Evolutionary conservation across 2,329 filamentous ascomycete species (phyloP).

Genomic region (Xylariales sp.): DNA sequence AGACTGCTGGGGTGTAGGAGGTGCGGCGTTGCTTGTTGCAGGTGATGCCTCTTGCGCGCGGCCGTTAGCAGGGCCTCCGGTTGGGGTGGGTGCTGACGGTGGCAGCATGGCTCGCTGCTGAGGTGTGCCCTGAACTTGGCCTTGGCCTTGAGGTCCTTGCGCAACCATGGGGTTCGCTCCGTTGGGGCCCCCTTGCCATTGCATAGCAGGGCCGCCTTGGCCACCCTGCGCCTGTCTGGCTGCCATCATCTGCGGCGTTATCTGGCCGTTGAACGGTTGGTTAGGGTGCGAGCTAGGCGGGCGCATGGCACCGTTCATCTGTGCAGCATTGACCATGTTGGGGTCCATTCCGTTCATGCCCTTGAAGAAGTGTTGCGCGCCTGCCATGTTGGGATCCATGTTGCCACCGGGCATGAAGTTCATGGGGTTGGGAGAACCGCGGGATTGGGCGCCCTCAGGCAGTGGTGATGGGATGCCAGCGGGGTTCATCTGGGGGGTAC

Average conservation of each 20-base stretch:
- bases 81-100: slow-evolving; percentile 53
- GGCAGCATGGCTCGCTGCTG: slow-evolving; percentile 68
- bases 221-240: slow-evolving; percentile 28
- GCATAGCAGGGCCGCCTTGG: slow-evolving; percentile 39
- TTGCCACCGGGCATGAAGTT: slow-evolving; percentile 59
- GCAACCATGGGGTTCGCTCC: slow-evolving; percentile 36
- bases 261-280: slow-evolving; percentile 46
- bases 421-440: slow-evolving; percentile 61
- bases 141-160: slow-evolving; percentile 42
- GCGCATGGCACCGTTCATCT: slow-evolving; percentile 61
- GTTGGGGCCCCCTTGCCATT: slow-evolving; percentile 38
- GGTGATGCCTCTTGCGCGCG: slow-evolving; percentile 57
- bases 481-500: slow-evolving; percentile 68
- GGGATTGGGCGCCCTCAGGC: slow-evolving; percentile 63
- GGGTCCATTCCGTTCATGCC: slow-evolving; percentile 46
- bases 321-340: slow-evolving; percentile 48
- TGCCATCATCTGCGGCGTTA: slow-evolving; percentile 58
- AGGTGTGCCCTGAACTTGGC: slow-evolving; percentile 62
- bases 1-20: slow-evolving; percentile 70
- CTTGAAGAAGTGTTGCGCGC: slow-evolving; percentile 52
- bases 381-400: slow-evolving; percentile 57
- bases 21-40: slow-evolving; percentile 60
- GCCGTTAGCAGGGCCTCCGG: slow-evolving; percentile 36
- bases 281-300: slow-evolving; percentile 65
- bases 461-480: slow-evolving; percentile 67